These are phyloP conservation scores for Chlamydomonas sp. DNA, from an alignment of 139 green algal species.

Conservation along the genomic window DNA sequence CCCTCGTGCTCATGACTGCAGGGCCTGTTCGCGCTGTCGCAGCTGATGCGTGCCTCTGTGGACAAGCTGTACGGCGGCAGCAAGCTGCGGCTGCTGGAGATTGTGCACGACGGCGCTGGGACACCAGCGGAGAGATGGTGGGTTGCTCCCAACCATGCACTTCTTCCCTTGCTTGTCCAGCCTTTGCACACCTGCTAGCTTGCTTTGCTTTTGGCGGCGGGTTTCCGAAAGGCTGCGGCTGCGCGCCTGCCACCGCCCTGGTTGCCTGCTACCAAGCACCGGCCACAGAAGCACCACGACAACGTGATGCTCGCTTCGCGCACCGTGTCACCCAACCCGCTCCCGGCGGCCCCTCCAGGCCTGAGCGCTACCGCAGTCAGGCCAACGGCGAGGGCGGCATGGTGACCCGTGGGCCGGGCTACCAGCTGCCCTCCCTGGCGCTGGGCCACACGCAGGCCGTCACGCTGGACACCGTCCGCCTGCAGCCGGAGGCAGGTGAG, in stretches of 20 bases:
- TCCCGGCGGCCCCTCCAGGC: constrained; percentile 18
- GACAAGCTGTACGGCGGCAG: constrained; percentile 42
- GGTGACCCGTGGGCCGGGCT: constrained; percentile 32
- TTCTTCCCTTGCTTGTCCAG: no score
- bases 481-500: constrained; percentile 3
- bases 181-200: no score
- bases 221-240: no score
- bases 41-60: constrained; percentile 37
- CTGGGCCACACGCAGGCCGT: constrained; percentile 24
- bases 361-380: constrained; percentile 40
- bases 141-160: not conserved
- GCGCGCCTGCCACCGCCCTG: no score
- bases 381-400: constrained; percentile 37
- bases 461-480: constrained; percentile 20
- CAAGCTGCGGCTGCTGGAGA: constrained; percentile 47
- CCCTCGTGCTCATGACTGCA: not conserved
- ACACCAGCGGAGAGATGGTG: constrained; percentile 46
- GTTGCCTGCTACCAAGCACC: no score
- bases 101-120: constrained; percentile 36
- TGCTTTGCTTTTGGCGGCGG: no score
- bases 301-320: no score
- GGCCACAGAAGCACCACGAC: no score
- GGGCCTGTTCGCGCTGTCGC: constrained; percentile 37
- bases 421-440: constrained; percentile 26
- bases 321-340: not conserved